phyloP scores from a whole-genome alignment of 257 asterid genomes.

The Primulina tabacum region DNA sequence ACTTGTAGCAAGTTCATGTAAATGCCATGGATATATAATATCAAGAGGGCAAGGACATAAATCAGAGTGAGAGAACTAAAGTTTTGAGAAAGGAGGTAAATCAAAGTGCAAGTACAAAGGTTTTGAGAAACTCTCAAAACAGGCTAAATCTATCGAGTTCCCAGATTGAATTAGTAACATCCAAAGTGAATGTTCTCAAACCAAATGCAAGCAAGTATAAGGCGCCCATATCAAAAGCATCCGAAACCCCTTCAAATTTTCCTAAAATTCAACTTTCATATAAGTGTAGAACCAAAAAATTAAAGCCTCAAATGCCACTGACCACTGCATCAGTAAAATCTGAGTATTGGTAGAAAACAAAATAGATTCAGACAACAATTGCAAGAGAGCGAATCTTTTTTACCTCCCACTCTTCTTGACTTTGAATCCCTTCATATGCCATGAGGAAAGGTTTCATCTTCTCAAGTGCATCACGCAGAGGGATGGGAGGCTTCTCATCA shows the following conservation, averaged over 20 bases:
- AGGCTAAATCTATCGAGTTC: background rate
- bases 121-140: slow-evolving; percentile 4
- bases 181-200: background rate
- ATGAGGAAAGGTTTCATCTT: slow-evolving; percentile 89
- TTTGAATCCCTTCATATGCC: slow-evolving; percentile 70
- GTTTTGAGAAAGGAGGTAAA: background rate
- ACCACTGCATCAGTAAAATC: slow-evolving; percentile 6
- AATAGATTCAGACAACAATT: background rate
- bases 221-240: background rate
- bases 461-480: slow-evolving; percentile 80
- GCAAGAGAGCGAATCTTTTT: background rate
- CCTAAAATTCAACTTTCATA: background rate
- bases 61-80: background rate
- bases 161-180: background rate
- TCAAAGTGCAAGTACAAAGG: background rate
- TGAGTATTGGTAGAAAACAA: background rate
- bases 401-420: slow-evolving; percentile 98
- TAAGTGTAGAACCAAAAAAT: background rate
- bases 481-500: slow-evolving; percentile 75
- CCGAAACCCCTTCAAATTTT: background rate
- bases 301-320: slow-evolving; percentile 5
- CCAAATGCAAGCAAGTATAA: background rate
- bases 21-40: background rate
- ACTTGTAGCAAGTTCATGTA: background rate
- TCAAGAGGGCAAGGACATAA: background rate